phyloP scores from a whole-genome alignment of 352 stramenopile genomes.

The Phytophthora nicotianae region DNA sequence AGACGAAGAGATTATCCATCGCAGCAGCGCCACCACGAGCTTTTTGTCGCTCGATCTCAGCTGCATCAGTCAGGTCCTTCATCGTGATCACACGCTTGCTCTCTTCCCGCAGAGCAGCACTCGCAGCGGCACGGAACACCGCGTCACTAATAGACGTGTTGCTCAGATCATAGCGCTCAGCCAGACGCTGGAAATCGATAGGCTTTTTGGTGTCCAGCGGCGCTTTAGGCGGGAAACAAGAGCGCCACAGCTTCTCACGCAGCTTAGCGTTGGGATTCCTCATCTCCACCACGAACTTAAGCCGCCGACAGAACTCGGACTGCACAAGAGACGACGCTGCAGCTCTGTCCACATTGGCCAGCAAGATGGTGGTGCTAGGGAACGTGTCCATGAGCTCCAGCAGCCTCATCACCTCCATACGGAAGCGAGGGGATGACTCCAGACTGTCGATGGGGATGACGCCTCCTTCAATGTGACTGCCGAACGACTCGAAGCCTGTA shows the following conservation, averaged over 20 bases:
- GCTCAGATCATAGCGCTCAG: slow-evolving; percentile 77
- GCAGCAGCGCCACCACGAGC: slow-evolving; percentile 56
- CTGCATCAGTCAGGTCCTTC: slow-evolving; percentile 78
- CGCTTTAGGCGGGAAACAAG: slow-evolving; percentile 77
- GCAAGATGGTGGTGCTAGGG: slow-evolving; percentile 78
- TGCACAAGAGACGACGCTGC: slow-evolving; percentile 50
- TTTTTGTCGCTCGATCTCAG: slow-evolving; percentile 78
- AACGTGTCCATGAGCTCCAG: slow-evolving; percentile 83
- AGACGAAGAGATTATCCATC: slow-evolving; percentile 87
- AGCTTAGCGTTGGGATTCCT: slow-evolving; percentile 73
- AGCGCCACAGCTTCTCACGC: slow-evolving; percentile 72
- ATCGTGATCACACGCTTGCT: slow-evolving; percentile 70
- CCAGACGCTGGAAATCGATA: slow-evolving; percentile 74
- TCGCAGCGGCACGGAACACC: slow-evolving; percentile 82
- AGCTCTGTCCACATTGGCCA: slow-evolving; percentile 70
- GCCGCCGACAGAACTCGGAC: slow-evolving; percentile 71
- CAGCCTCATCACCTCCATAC: slow-evolving; percentile 74
- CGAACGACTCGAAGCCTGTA: slow-evolving; percentile 89
- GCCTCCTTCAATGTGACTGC: slow-evolving; percentile 68
- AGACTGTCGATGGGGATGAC: slow-evolving; percentile 57
- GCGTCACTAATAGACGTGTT: slow-evolving; percentile 82
- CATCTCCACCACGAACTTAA: slow-evolving; percentile 91
- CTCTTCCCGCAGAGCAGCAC: slow-evolving; percentile 67
- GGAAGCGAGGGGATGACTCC: slow-evolving; percentile 72
- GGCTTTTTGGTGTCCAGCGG: slow-evolving; percentile 55